These are phyloP conservation scores for Capsicum rhomboideum DNA, from an alignment of 257 asterid species.

Conservation along the genomic window DNA sequence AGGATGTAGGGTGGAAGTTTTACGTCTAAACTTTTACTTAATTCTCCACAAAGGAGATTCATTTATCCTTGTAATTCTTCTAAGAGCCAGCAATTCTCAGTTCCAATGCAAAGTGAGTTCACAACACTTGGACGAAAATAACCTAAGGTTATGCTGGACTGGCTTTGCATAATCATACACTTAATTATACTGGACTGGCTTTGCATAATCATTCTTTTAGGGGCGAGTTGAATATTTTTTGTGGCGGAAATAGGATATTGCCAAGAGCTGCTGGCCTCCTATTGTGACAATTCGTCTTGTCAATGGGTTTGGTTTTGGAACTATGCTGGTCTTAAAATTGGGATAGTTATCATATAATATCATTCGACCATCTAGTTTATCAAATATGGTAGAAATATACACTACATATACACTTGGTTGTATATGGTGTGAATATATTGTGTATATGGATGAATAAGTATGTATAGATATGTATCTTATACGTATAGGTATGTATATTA, in stretches of 20 bases:
- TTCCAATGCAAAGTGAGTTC: neutral
- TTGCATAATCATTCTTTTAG: neutral
- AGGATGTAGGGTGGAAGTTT: neutral
- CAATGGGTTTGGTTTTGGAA: neutral
- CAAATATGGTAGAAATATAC: too few species aligned
- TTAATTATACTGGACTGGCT: neutral
- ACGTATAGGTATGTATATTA: too few species aligned
- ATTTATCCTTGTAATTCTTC: neutral
- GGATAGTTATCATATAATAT: too few species aligned
- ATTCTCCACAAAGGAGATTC: neutral
- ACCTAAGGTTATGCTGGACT: neutral
- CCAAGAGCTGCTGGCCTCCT: neutral
- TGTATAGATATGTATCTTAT: too few species aligned
- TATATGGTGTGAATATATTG: too few species aligned
- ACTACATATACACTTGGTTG: too few species aligned
- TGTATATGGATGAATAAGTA: too few species aligned
- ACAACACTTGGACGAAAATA: neutral
- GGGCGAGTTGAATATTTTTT: neutral
- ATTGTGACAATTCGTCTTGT: neutral
- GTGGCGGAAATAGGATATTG: neutral
- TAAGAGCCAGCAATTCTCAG: neutral
- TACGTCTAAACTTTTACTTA: neutral
- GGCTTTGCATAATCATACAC: neutral
- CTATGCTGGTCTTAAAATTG: too few species aligned
- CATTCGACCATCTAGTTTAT: too few species aligned